Evolutionary conservation across 2,329 filamentous ascomycete genomes (phyloP), one percentile per base, ranked within the genome.

Genomic region (Aspergillus aculeatus): DNA sequence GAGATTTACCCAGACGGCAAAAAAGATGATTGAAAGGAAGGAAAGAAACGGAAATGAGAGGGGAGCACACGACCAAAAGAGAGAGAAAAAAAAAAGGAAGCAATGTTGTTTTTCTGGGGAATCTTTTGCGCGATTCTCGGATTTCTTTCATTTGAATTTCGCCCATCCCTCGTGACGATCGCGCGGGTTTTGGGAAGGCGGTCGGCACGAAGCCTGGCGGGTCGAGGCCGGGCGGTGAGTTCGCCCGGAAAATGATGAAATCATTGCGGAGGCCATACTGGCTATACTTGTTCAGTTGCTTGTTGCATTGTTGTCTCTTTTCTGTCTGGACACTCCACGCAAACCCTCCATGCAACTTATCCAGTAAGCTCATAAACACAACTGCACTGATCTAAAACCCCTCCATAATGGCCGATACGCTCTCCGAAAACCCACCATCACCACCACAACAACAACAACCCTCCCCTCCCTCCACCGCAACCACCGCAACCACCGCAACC

Each of bases 121-220:
- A 12, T 35, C 16, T 4, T 19, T 44, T 44, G 6, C 16, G 14
- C 14, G 38, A n/a, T 44, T 44, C 24, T 19, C 29, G 41, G 41
- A 55, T 55, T 55, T 55, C 53, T 55, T 55, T 55, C 53, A 48
- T 35, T 31, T 19, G 32, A 16, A n/a, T n/a, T 19, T 26, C 38
- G 24, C 11, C 38, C 41, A 55, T 55, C 53, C 53, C 53, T 55
- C 53, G 53, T 55, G 53, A 55, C 53, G 29, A 55, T 55, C 53
- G n/a, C 41, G 6, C 53, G 53, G 4, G 29, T 55, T 29, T 47
- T 21, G 29, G 38, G 53, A 26, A 55, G 53, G 53, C 53, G 53
- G 53, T 55, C 23, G 35, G 26, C 9, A 2, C 7, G 21, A 1
- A 16, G 16, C 19, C 16, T 12, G n/a, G n/a, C 14, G n/a, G 7